phyloP scores from a whole-genome alignment of 108 stramenopile genomes.

The Cyclotella baltica region DNA sequence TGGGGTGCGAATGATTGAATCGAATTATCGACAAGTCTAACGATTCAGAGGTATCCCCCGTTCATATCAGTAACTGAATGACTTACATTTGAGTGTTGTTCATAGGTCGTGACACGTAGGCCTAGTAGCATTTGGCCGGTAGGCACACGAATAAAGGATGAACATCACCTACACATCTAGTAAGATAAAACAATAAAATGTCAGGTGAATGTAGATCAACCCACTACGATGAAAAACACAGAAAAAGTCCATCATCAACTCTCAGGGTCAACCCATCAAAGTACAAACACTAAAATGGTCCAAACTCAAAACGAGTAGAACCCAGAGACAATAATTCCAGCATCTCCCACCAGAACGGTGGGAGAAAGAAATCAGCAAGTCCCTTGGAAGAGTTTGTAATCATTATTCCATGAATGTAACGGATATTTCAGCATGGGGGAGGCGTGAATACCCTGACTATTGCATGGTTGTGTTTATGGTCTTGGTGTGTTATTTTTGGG shows the following conservation, averaged over 20 bases:
- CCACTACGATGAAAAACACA: conserved; percentile 43
- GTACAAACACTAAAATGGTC: conserved; percentile 8
- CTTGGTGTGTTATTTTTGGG: not conserved
- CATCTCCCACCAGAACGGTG: conserved; percentile 22
- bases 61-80: not conserved
- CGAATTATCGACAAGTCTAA: conserved; percentile 7
- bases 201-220: conserved; percentile 38
- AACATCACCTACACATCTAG: too few species aligned
- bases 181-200: not conserved
- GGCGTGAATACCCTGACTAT: conserved; percentile 45
- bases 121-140: too few species aligned
- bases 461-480: conserved; percentile 36
- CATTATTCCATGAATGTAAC: conserved; percentile 55
- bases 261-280: conserved; percentile 52
- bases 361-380: not conserved
- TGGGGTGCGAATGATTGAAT: conserved; percentile 1
- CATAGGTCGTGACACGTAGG: too few species aligned
- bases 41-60: conserved; percentile 3
- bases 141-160: too few species aligned
- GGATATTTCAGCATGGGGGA: conserved; percentile 39
- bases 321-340: not conserved
- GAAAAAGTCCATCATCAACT: conserved; percentile 42
- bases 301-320: conserved; percentile 4
- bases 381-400: conserved; percentile 17
- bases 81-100: not conserved